Evolutionary conservation across 805 yeast genomes (phyloP), one percentile per base, ranked within the genome.

Genomic region (Hanseniaspora lindneri): DNA sequence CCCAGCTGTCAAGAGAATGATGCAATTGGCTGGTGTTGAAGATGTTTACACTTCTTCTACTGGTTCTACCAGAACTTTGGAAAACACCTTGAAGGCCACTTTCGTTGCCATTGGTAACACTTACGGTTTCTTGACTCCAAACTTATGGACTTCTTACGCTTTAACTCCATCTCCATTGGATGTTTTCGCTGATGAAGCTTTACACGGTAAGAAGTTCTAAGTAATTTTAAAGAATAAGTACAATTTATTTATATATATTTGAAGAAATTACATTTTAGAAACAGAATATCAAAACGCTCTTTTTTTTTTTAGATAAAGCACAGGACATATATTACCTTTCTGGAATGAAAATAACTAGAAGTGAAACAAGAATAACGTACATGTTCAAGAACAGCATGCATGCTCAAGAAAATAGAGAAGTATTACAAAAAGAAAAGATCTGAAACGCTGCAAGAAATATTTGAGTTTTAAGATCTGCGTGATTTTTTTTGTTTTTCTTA

Each of bases 61-160:
- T 60, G 98, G 98, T 76, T 84, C 95, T 65, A 92, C 98, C 79
- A 87, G 96, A 84, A 92, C 98, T 68, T 78, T 88, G 66, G 98
- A 92, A 79, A 92, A 92, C 95, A 92, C 98, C 72, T 83, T 92
- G 71, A 92, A 92, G 83, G 98, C 98, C 69, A 85, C 96, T 67
- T 92, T 92, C 79, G 88, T 82, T 74, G 98, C 98, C 67, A 83
- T 92, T 68, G 96, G 96, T 78, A 89, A 88, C 95, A 86, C 98
- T 63, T 92, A 92, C 86, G 96, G 94, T 77, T 92, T 88, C 97
- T 83, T 92, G 76, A 92, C 98, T 72, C 98, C 98, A 70, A 83
- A 88, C 95, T 79, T 92, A 74, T 92, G 98, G 98, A 75, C 75
- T 64, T 83, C 79, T 64, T 78, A 79, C 66, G 77, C 84, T 58